A percentile compares a stretch with the other conserved stretches of the same genome.
Conservation (phyloP, 2,329 filamentous ascomycete species). For the Cladobotryum protrusum region DNA sequence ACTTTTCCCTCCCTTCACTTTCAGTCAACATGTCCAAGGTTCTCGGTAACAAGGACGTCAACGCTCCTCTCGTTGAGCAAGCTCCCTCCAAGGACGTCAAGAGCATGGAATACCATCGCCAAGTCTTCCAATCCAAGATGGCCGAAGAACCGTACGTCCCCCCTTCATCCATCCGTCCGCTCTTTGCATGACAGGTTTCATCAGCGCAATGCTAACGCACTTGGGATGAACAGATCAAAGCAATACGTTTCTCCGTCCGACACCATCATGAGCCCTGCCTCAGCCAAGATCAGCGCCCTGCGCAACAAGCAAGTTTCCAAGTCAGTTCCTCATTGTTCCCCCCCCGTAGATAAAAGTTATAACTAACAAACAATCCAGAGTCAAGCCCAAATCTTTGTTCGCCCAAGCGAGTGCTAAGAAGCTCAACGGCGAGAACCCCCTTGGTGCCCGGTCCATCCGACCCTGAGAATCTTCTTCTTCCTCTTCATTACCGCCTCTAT, state of each 20-base stretch:
- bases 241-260: slow-evolving; percentile 80
- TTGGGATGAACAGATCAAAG: slow-evolving; percentile 29
- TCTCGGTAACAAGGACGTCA: slow-evolving; percentile 61
- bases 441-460: slow-evolving; percentile 29
- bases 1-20: background rate
- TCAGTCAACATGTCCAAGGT: slow-evolving; percentile 53
- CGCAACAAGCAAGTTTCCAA: slow-evolving; percentile 76
- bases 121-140: slow-evolving; percentile 67
- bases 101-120: slow-evolving; percentile 72
- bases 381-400: slow-evolving; percentile 63
- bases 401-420: slow-evolving; percentile 60
- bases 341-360: background rate
- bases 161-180: background rate
- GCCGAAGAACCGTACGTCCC: slow-evolving; percentile 57
- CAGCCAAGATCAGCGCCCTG: slow-evolving; percentile 73
- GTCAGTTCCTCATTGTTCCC: slow-evolving; percentile 45
- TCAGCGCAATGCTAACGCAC: background rate
- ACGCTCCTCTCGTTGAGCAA: slow-evolving; percentile 40
- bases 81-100: slow-evolving; percentile 42
- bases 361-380: slow-evolving; percentile 34
- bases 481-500: background rate
- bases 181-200: background rate
- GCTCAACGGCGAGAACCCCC: slow-evolving; percentile 42
- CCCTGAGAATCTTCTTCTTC: background rate
- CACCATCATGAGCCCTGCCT: slow-evolving; percentile 81